Base-by-base conservation (phyloP, 495 filamentous ascomycete species). In the Xylaria telfairii region DNA sequence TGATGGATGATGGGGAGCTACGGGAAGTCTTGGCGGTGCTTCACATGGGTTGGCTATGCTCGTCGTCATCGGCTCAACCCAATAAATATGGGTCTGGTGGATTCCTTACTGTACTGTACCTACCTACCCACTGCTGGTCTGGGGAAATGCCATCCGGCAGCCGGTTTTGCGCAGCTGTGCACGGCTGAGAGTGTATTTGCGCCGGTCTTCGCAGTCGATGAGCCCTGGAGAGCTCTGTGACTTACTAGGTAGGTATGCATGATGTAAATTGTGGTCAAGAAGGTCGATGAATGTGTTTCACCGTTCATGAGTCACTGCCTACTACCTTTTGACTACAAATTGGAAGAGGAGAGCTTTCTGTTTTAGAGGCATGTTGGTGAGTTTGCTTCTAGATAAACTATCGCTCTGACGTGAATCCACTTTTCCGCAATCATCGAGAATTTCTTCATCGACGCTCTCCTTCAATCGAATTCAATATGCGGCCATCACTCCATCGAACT, bases 401-500 rank as follows among this genome's bases (percentile, higher is more conserved):
- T 46, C n/a, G 47, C 21, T 6, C 10, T 17, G 13, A 17, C 19
- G 39, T 59, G 24, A 8, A 13, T 41, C 7, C 37, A n/a, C n/a
- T n/a, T n/a, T n/a, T n/a, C 10, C n/a, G 6, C 21, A 39, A 54
- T 44, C 13, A 32, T 19, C 46, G 7, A 21, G 13, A 21, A 21
- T 19, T 54, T 19, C 28, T 47, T n/a, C 59, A 13, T 2, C 28
- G 28, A 9, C 30, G 0, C 19, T 26, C 41, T 37, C 24, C 26
- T 30, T 28, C 13, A 54, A 54, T 42, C 37, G 28, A 21, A 67
- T 54, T 67, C 42, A 74, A 73, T 2, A 79, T 79, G 77, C 51
- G 72, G 17, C 67, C 73, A 39, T 41, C 74, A n/a, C 30, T 68
- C 49, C 60, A 72, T 60, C 68, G 64, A 39, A 32, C 75, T n/a